phyloP scores from a whole-genome alignment of 2,329 filamentous ascomycete genomes.

The Westerdykella aurantiaca region DNA sequence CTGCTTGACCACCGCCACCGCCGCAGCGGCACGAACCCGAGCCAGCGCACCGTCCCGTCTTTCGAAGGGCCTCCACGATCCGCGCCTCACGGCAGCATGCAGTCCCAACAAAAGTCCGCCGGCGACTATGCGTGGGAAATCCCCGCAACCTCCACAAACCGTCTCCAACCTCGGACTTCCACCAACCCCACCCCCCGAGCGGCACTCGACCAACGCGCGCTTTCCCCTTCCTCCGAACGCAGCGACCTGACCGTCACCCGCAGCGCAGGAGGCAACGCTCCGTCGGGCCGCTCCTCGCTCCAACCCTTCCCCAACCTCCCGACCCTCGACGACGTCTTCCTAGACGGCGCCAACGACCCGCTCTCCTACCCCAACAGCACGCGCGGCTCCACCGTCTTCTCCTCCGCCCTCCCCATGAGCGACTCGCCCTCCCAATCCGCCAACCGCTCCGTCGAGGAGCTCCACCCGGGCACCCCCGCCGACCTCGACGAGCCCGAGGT shows the following conservation, averaged over 20 bases:
- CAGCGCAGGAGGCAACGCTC: slow-evolving; percentile 18
- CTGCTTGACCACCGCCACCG: slow-evolving; percentile 42
- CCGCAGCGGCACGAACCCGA: slow-evolving; percentile 50
- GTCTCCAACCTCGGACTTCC: slow-evolving; percentile 2
- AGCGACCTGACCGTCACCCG: slow-evolving; percentile 25
- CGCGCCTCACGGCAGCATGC: slow-evolving; percentile 16
- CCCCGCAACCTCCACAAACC: background rate
- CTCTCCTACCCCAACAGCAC: slow-evolving; percentile 24
- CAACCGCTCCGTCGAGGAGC: slow-evolving; percentile 11
- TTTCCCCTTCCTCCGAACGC: slow-evolving; percentile 23
- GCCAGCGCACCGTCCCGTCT: slow-evolving; percentile 9
- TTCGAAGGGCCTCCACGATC: slow-evolving; percentile 27
- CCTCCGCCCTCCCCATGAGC: slow-evolving; percentile 76
- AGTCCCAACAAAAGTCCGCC: slow-evolving; percentile 12
- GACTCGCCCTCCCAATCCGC: slow-evolving; percentile 43
- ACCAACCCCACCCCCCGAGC: slow-evolving; percentile 16
- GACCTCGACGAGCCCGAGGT: slow-evolving; percentile 59
- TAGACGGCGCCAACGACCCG: slow-evolving; percentile 16
- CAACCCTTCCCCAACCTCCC: slow-evolving; percentile 1
- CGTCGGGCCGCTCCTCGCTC: slow-evolving; percentile 1
- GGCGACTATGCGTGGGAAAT: background rate
- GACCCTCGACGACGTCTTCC: slow-evolving; percentile 25
- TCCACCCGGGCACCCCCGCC: slow-evolving; percentile 34
- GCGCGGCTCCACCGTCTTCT: slow-evolving; percentile 73
- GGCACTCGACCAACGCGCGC: slow-evolving; percentile 10